These are phyloP conservation scores for Plenodomus tracheiphilus DNA, from an alignment of 2,329 filamentous ascomycete species.

Conservation along the genomic window DNA sequence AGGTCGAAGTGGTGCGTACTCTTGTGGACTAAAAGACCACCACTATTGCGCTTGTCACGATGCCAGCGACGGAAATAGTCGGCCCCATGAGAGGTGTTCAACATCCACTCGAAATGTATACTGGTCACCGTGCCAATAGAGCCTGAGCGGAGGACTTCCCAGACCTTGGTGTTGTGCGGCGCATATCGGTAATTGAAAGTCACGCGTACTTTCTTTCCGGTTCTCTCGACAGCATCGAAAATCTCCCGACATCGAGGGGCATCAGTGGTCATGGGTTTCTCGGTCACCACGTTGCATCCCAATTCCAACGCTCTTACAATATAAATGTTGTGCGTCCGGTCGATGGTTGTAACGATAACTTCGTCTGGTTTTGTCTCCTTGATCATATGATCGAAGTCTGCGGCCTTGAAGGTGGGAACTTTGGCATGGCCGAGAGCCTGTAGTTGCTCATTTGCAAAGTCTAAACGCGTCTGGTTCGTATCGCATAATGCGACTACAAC, in stretches of 20 bases:
- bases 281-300: conserved; percentile 64
- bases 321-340: conserved; percentile 64
- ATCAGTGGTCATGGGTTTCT: conserved; percentile 69
- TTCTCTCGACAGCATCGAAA: conserved; percentile 57
- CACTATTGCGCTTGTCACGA: conserved; percentile 62
- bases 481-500: conserved; percentile 62
- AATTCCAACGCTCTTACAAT: conserved; percentile 63
- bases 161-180: conserved; percentile 66
- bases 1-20: conserved; percentile 67
- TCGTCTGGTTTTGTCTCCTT: conserved; percentile 61
- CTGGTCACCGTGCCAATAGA: conserved; percentile 60
- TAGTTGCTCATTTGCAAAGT: conserved; percentile 58
- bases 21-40: conserved; percentile 64
- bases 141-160: conserved; percentile 57
- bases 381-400: conserved; percentile 63
- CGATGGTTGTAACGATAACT: conserved; percentile 66
- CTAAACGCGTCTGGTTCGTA: conserved; percentile 63
- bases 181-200: conserved; percentile 69
- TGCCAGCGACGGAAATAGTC: conserved; percentile 69
- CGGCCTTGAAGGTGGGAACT: conserved; percentile 59
- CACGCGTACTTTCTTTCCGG: conserved; percentile 56
- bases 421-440: conserved; percentile 50
- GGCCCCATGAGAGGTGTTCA: conserved; percentile 64
- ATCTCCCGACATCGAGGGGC: conserved; percentile 59
- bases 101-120: conserved; percentile 67